Percentiles rank a stretch among this genome's conserved stretches.
These are phyloP conservation scores for Pythium sp. DNA, from an alignment of 352 stramenopile species.

Conservation along the genomic window DNA sequence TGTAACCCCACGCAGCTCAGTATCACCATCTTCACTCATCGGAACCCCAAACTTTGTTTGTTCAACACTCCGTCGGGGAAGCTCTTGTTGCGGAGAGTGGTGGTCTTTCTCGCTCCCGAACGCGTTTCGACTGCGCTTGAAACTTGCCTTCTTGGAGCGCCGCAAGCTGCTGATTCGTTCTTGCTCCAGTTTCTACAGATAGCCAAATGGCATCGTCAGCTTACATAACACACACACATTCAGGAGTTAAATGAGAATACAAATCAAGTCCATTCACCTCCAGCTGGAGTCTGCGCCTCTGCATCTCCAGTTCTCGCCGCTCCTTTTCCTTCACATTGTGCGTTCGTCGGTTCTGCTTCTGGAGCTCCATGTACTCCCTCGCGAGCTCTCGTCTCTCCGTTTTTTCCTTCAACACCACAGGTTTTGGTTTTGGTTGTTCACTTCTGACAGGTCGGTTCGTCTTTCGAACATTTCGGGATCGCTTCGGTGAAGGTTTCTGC, in stretches of 20 bases:
- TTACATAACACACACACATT: background rate
- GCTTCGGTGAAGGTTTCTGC: background rate
- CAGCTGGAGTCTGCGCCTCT: constrained; percentile 42
- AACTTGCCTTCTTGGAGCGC: constrained; percentile 9
- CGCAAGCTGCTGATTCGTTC: constrained; percentile 16
- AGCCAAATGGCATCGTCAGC: background rate
- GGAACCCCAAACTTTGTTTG: background rate
- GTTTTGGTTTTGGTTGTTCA: constrained; percentile 1
- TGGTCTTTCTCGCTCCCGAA: background rate
- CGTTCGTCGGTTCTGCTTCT: constrained; percentile 47
- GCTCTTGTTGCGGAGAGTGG: background rate
- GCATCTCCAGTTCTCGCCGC: constrained; percentile 33
- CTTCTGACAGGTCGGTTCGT: background rate
- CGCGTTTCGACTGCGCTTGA: constrained; percentile 8
- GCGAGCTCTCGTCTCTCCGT: constrained; percentile 50
- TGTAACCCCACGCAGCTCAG: background rate
- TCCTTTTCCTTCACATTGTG: constrained; percentile 34
- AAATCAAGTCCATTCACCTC: constrained; percentile 28
- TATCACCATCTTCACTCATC: background rate
- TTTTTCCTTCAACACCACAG: constrained; percentile 24
- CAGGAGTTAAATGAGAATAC: background rate
- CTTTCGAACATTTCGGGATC: background rate
- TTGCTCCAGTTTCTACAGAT: constrained; percentile 24
- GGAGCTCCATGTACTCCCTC: constrained; percentile 64
- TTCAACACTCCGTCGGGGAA: background rate